Evolutionary conservation across 345 rosid genomes (phyloP).

Genomic region (Trapa bicornis): DNA sequence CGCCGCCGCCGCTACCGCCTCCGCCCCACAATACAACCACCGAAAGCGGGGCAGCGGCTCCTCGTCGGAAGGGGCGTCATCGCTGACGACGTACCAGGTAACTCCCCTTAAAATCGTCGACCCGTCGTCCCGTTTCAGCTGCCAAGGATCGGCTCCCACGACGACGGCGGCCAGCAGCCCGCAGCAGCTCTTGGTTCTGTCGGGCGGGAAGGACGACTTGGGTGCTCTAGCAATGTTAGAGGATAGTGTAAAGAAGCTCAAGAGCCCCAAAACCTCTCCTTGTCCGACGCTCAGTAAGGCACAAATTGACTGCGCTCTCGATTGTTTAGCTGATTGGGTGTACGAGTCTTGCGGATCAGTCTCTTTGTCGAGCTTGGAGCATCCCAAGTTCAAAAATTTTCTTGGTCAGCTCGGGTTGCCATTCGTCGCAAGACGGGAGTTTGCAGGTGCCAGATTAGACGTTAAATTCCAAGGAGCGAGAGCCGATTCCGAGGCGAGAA

Average conservation of each 20-base stretch:
- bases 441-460: constrained; percentile 57
- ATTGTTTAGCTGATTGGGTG: constrained; percentile 82
- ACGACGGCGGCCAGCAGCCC: constrained; percentile 4
- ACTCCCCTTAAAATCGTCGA: no score
- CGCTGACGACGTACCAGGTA: no score
- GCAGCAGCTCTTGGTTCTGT: constrained; percentile 65
- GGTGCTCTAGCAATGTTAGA: constrained; percentile 91
- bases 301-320: constrained; percentile 68
- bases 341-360: constrained; percentile 92
- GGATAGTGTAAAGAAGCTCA: constrained; percentile 91
- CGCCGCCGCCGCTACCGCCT: no score
- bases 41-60: no score
- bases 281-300: constrained; percentile 68
- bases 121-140: no score
- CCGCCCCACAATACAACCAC: no score
- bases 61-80: no score
- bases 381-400: constrained; percentile 83
- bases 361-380: constrained; percentile 79
- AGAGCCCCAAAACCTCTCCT: constrained; percentile 73
- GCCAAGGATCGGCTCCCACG: no score
- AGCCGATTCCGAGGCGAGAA: constrained; percentile 71
- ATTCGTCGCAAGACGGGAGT: constrained; percentile 51
- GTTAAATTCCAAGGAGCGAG: constrained; percentile 61
- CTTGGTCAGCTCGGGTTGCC: constrained; percentile 80
- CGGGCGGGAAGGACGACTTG: constrained; percentile 93